Conservation (phyloP, 2,329 filamentous ascomycete genomes). For the Aspergillus sp. region DNA sequence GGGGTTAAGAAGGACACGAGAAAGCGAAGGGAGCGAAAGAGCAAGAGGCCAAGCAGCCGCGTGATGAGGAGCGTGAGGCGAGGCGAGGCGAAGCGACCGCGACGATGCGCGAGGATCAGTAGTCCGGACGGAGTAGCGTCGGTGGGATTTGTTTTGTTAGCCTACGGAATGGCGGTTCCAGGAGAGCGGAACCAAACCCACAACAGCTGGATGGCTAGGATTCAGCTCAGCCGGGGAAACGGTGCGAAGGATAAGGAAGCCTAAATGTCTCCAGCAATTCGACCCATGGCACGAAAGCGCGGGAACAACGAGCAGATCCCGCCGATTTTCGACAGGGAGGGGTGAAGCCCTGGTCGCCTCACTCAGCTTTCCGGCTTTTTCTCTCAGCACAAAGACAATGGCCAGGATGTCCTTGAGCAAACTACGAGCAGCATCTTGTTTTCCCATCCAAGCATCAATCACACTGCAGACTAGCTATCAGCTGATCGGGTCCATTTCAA, state of each 20-base stretch:
- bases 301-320: not conserved
- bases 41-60: constrained; percentile 9
- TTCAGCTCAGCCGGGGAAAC: not conserved
- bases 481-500: constrained; percentile 1
- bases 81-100: constrained; percentile 13
- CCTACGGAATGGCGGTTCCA: constrained; percentile 18
- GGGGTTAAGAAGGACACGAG: constrained; percentile 3
- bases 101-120: not conserved
- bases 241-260: not conserved
- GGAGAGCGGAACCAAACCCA: constrained; percentile 18
- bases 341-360: not conserved
- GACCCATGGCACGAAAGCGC: constrained; percentile 7
- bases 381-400: not conserved
- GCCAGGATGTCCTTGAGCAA: not conserved
- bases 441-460: not conserved
- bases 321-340: not conserved
- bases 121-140: not conserved
- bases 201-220: constrained; percentile 2
- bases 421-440: not conserved
- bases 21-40: not conserved
- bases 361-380: constrained; percentile 5
- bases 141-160: constrained; percentile 11
- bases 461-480: not conserved
- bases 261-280: not conserved
- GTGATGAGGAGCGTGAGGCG: constrained; percentile 15